Percentiles rank a stretch among this genome's conserved stretches.
phyloP scores from a whole-genome alignment of 352 stramenopile genomes.

The Globisporangium cederbergense region DNA sequence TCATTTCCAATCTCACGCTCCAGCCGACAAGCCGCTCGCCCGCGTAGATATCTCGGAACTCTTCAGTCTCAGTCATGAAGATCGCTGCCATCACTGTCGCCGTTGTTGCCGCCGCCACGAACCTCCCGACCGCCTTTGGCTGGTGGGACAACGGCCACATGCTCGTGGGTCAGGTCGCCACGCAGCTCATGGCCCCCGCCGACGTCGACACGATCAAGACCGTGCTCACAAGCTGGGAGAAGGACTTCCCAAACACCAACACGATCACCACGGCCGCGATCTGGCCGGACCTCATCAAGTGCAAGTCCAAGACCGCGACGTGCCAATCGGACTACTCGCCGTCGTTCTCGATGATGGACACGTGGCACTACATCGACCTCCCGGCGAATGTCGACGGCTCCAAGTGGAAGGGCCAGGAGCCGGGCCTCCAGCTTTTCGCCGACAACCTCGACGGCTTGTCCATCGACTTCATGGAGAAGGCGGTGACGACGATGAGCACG shows the following conservation, averaged over 20 bases:
- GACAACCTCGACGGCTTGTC: constrained; percentile 46
- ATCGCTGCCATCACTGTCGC: constrained; percentile 20
- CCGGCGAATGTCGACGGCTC: constrained; percentile 48
- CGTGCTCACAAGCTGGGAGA: constrained; percentile 41
- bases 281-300: constrained; percentile 65
- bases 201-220: constrained; percentile 49
- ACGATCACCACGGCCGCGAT: constrained; percentile 42
- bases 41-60: constrained; percentile 4
- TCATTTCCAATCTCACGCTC: constrained; percentile 10
- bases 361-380: constrained; percentile 74
- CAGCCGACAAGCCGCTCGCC: background rate
- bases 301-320: constrained; percentile 29
- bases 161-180: constrained; percentile 48
- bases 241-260: constrained; percentile 58
- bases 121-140: constrained; percentile 23
- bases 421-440: constrained; percentile 47
- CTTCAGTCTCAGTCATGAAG: constrained; percentile 27
- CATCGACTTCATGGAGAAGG: constrained; percentile 38
- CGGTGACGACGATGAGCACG: constrained; percentile 49
- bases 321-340: constrained; percentile 33
- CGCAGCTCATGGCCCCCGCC: constrained; percentile 38
- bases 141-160: constrained; percentile 76
- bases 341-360: constrained; percentile 46
- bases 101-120: constrained; percentile 10
- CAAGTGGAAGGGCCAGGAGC: constrained; percentile 34